phyloP scores from a whole-genome alignment of 164 flowering plant genomes.

The Umbellularia californica region DNA sequence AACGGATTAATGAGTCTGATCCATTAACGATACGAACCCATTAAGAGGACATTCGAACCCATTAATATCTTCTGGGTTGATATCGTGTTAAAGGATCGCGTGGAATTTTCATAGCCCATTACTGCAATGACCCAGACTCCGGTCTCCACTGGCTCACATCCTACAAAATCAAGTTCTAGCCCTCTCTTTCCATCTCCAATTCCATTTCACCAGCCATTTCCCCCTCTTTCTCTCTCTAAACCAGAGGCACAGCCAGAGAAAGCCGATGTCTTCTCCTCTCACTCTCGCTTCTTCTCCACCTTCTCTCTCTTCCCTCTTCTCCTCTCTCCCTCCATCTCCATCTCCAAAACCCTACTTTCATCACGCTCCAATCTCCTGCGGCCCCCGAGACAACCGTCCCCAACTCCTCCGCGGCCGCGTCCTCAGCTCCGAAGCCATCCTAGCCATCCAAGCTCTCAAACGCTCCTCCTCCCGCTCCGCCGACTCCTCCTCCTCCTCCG shows the following conservation, averaged over 20 bases:
- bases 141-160: no score
- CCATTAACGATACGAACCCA: no score
- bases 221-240: neutral
- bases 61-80: no score
- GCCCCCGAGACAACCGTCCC: slow-evolving; percentile 70
- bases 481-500: slow-evolving; percentile 7
- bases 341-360: slow-evolving; percentile 1
- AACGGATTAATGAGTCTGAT: no score
- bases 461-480: slow-evolving; percentile 33
- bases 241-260: neutral
- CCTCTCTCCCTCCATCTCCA: slow-evolving; percentile 1
- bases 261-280: neutral
- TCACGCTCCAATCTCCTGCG: slow-evolving; percentile 29
- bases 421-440: slow-evolving; percentile 79
- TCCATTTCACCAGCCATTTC: neutral
- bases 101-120: no score
- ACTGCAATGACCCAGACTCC: no score
- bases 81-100: no score
- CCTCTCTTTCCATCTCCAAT: no score
- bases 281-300: neutral
- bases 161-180: no score
- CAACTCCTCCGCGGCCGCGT: slow-evolving; percentile 68
- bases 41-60: no score
- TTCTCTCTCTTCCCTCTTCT: neutral
- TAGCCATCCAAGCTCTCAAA: slow-evolving; percentile 77